Evolutionary conservation across 495 filamentous ascomycete species (phyloP), one percentile per base, ranked within the genome.

Genomic region (Neurospora hispaniola): DNA sequence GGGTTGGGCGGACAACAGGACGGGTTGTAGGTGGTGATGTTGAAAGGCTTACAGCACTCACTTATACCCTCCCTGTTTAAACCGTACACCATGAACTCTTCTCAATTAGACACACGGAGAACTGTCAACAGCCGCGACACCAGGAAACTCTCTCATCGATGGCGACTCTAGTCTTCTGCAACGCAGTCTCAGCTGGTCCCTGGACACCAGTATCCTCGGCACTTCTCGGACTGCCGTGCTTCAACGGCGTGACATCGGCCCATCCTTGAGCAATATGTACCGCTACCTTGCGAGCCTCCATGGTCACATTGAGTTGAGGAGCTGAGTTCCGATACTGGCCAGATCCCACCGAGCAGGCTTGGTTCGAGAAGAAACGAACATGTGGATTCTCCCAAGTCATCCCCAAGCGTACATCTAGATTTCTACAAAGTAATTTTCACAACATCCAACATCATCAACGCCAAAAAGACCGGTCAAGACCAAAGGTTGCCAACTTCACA

Each of bases 241-340:
- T 48, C 71, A 79, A 78, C 77, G 73, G 77, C 74, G 77, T 80
- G 44, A 76, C 78, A 80, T 79, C 73, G 77, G 43, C 68, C 73
- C 41, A 71, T 41, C 70, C 70, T 71, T 23, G 41, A 48, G 43
- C 41, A 18, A 71, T 41, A 38, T 38, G 35, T 38, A 35, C 70
- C 12, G 41, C 40, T 31, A 71, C 23, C 70, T 31, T 42, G 43
- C 14, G 27, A 42, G 31, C 70, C 59, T 31, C 40, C 69, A 44
- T 71, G 40, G 70, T 41, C 70, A 71, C 20, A 71, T 42, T 43
- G 39, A 40, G 69, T 23, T 70, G 27, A 39, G 39, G 39, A 40
- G 39, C 31, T 70, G 69, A 12, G 69, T 42, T 40, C 12, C 16
- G 11, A 18, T 42, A 42, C 14, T 16, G 10, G 20, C 27, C 39